Evolutionary conservation across 2,329 filamentous ascomycete genomes (phyloP).

Genomic region (Ascochyta koolunga): DNA sequence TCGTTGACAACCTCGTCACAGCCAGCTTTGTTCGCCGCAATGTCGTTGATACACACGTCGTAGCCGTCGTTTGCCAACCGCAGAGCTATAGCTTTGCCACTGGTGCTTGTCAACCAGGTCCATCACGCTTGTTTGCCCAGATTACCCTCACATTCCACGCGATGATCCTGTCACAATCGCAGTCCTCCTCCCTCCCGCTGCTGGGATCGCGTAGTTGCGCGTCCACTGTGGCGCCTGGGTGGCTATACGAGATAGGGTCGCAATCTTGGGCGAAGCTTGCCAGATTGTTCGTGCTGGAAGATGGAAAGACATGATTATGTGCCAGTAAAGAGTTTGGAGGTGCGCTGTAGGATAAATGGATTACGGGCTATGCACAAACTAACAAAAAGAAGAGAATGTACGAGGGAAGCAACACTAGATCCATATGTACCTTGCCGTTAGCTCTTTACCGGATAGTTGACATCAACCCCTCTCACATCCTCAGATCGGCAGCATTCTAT

Average conservation of each 20-base stretch:
- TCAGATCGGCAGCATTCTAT: slow-evolving; percentile 12
- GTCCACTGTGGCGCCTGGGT: slow-evolving; percentile 24
- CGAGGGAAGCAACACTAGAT: neutral
- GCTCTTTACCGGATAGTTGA: slow-evolving; percentile 30
- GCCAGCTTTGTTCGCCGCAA: slow-evolving; percentile 58
- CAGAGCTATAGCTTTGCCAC: slow-evolving; percentile 67
- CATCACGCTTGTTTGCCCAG: neutral
- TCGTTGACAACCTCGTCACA: slow-evolving; percentile 61
- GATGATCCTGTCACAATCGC: slow-evolving; percentile 49
- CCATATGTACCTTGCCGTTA: slow-evolving; percentile 15
- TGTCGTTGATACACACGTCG: slow-evolving; percentile 69
- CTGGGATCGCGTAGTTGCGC: slow-evolving; percentile 34
- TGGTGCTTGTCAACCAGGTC: slow-evolving; percentile 32
- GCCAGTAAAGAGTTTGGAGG: too few species aligned
- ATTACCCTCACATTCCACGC: slow-evolving; percentile 44
- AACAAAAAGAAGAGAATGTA: too few species aligned
- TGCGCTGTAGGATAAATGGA: neutral
- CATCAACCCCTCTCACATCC: slow-evolving; percentile 33
- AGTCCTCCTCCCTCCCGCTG: slow-evolving; percentile 32
- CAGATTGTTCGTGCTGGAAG: slow-evolving; percentile 28
- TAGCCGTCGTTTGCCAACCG: slow-evolving; percentile 70
- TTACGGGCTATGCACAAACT: neutral
- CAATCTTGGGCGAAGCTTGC: slow-evolving; percentile 25
- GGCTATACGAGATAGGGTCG: slow-evolving; percentile 17
- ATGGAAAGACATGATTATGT: slow-evolving; percentile 29